These are phyloP conservation scores for Pyrenula massariospora DNA, from an alignment of 495 filamentous ascomycete species.

Conservation along the genomic window DNA sequence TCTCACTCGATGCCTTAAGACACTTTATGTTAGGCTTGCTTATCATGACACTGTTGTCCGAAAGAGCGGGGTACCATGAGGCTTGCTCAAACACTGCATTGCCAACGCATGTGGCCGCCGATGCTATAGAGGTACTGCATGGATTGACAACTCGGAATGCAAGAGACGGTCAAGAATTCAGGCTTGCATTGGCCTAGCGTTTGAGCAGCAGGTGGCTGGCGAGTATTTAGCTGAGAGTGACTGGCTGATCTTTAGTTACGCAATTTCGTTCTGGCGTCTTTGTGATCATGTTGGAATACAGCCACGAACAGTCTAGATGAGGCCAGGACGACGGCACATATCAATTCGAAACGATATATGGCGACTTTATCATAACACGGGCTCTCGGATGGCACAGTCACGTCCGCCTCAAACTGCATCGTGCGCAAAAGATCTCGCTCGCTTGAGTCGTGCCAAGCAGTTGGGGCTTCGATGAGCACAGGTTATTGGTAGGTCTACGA, in stretches of 20 bases:
- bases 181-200: background rate
- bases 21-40: background rate
- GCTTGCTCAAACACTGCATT: background rate
- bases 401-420: background rate
- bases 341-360: background rate
- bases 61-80: background rate
- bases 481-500: background rate
- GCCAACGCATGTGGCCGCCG: background rate
- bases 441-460: background rate
- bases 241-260: background rate
- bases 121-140: background rate
- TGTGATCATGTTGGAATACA: background rate
- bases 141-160: background rate
- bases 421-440: background rate
- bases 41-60: background rate
- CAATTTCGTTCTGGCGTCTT: background rate
- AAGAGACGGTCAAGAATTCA: background rate
- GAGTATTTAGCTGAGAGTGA: background rate
- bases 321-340: background rate
- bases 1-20: background rate
- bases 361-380: background rate
- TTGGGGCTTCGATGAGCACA: background rate
- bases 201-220: background rate
- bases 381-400: background rate
- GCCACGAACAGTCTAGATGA: background rate